Evolutionary conservation across 2,329 filamentous ascomycete genomes (phyloP).

Genomic region (Endothia cerciana): DNA sequence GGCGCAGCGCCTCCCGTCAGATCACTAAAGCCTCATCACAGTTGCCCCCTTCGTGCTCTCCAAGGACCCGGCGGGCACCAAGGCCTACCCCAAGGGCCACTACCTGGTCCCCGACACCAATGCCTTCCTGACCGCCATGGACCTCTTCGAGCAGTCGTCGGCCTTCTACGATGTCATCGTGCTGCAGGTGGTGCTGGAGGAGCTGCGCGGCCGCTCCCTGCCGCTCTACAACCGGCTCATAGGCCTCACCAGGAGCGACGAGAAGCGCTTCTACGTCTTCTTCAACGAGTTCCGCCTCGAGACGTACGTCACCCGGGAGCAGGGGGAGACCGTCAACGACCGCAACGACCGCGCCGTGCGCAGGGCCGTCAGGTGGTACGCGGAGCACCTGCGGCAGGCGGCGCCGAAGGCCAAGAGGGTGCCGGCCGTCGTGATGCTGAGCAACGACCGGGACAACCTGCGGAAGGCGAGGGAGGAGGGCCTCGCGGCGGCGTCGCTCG

Average conservation of each 20-base stretch:
- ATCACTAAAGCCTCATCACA: conserved; percentile 44
- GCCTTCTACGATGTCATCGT: conserved; percentile 98
- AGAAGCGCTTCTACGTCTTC: conserved; percentile 97
- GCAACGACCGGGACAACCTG: conserved; percentile 87
- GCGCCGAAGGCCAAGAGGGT: conserved; percentile 55
- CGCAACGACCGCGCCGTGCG: conserved; percentile 92
- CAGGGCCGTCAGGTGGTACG: conserved; percentile 87
- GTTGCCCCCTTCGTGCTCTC: conserved; percentile 86
- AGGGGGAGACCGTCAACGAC: conserved; percentile 90
- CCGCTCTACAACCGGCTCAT: conserved; percentile 94
- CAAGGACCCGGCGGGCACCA: conserved; percentile 83
- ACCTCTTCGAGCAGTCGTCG: conserved; percentile 88
- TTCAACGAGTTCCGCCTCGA: conserved; percentile 98
- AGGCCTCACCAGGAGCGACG: conserved; percentile 88
- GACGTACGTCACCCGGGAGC: conserved; percentile 77
- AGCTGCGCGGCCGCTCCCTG: conserved; percentile 89
- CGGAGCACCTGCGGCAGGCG: conserved; percentile 72
- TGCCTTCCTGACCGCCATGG: conserved; percentile 92
- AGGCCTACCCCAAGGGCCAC: conserved; percentile 81
- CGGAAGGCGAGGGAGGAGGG: conserved; percentile 77
- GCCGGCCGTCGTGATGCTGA: conserved; percentile 89
- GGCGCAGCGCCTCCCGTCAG: background rate
- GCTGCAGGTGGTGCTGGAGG: conserved; percentile 93
- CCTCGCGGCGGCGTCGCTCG: conserved; percentile 69
- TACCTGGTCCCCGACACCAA: conserved; percentile 97